These are phyloP conservation scores for Pythium coloratum DNA, from an alignment of 352 stramenopile genomes.

Conservation along the genomic window DNA sequence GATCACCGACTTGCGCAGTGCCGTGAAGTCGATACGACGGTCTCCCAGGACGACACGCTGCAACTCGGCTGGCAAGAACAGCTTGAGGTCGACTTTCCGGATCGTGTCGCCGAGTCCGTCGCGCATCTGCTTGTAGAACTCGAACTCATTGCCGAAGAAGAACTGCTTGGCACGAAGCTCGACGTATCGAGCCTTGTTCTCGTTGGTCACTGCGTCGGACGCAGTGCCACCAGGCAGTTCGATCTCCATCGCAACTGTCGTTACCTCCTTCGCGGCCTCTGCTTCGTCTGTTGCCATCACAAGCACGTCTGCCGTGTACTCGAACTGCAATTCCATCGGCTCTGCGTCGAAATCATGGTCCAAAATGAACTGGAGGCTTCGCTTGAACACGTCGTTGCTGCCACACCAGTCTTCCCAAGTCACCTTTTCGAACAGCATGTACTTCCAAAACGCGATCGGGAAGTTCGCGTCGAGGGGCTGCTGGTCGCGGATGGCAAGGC, in stretches of 20 bases:
- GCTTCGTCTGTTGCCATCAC: slow-evolving; percentile 28
- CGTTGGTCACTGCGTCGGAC: slow-evolving; percentile 52
- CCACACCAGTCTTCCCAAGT: slow-evolving; percentile 66
- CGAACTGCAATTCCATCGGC: slow-evolving; percentile 66
- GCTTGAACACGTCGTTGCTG: slow-evolving; percentile 53
- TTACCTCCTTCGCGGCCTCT: neutral
- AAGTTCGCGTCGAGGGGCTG: slow-evolving; percentile 61
- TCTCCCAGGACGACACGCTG: slow-evolving; percentile 49
- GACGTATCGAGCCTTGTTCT: slow-evolving; percentile 70
- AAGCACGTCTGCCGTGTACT: slow-evolving; percentile 52
- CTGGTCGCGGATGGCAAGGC: slow-evolving; percentile 70
- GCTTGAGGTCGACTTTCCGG: slow-evolving; percentile 43
- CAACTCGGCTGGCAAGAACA: slow-evolving; percentile 62
- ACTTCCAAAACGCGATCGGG: slow-evolving; percentile 69
- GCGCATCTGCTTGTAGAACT: slow-evolving; percentile 60
- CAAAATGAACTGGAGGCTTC: slow-evolving; percentile 62
- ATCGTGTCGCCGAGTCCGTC: slow-evolving; percentile 68
- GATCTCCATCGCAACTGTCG: slow-evolving; percentile 56
- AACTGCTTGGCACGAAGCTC: slow-evolving; percentile 54
- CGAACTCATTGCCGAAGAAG: slow-evolving; percentile 61
- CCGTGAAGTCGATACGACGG: slow-evolving; percentile 49
- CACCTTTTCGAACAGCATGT: slow-evolving; percentile 47
- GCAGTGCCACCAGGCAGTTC: slow-evolving; percentile 44
- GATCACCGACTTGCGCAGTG: slow-evolving; percentile 52
- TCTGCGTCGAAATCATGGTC: slow-evolving; percentile 63